phyloP scores from a whole-genome alignment of 2,329 filamentous ascomycete species.

The Pseudogymnoascus sp. region DNA sequence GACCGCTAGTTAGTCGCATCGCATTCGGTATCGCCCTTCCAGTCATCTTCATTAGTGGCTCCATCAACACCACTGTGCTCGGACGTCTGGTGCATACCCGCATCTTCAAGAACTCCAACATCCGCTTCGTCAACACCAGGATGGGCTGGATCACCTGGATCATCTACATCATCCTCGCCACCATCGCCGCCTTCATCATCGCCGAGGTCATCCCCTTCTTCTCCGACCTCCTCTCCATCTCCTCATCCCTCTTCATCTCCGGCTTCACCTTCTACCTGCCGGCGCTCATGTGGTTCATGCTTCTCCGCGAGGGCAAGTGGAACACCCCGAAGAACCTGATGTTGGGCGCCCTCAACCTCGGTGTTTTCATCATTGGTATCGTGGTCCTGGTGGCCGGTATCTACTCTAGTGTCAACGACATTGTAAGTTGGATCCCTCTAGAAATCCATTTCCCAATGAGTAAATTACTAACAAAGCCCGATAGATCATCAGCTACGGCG shows the following conservation, averaged over 20 bases:
- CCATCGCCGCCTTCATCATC: conserved; percentile 50
- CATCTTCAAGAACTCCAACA: conserved; percentile 22
- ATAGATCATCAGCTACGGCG: not conserved
- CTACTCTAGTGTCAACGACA: conserved; percentile 21
- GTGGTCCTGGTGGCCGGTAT: conserved; percentile 21
- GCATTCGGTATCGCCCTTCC: conserved; percentile 55
- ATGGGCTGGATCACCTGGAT: conserved; percentile 35
- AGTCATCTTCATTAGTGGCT: conserved; percentile 56
- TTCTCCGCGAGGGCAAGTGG: conserved; percentile 24
- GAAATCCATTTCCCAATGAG: not conserved
- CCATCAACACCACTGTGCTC: conserved; percentile 53
- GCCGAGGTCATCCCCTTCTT: conserved; percentile 53
- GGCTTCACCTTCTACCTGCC: conserved; percentile 27
- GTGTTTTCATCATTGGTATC: conserved; percentile 21
- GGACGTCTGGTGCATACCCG: conserved; percentile 24
- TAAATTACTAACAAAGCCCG: not conserved
- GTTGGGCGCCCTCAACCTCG: conserved; percentile 18
- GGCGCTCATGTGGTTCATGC: conserved; percentile 25
- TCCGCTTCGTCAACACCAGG: conserved; percentile 21
- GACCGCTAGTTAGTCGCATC: conserved; percentile 45
- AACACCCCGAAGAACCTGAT: conserved; percentile 21
- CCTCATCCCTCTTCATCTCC: conserved; percentile 22
- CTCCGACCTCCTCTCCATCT: conserved; percentile 39
- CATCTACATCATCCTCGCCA: conserved; percentile 35
- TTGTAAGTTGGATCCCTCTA: conserved; percentile 17